Evolutionary conservation across 345 rosid genomes (phyloP), one percentile per base, ranked within the genome.

Genomic region (Populus deltoides): DNA sequence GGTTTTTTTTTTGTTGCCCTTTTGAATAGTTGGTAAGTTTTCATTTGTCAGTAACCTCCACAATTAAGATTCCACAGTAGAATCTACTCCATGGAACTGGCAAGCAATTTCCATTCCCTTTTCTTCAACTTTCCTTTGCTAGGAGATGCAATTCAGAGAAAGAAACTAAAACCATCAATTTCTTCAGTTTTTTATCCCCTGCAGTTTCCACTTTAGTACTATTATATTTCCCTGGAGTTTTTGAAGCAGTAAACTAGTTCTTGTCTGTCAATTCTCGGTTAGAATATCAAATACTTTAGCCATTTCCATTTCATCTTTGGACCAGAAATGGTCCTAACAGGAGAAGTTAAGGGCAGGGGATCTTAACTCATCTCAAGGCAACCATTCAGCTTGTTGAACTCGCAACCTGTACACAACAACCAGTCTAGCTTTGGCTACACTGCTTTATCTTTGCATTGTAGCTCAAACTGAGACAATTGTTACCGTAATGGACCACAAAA

Each of bases 321-420:
- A n/a, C 12, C 16, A n/a, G 41, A 33, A 16, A 25, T 20, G 39
- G 15, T 17, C 61, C 66, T 72, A 36, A 57, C 38, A 13, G 12
- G 9, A 36, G 39, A 71, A 47, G 10, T 57, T 57, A 8, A 71
- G 63, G 33, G 24, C 12, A 10, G 65, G 22, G 65, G 22, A 8
- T 25, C 55, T 71, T 29, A 68, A 45, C 63, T 61, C 74, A 43
- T 53, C 16, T 35, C 18, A 72, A 79, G 76, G 78, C 77, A 71
- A 71, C 67, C 31, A 16, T 36, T 7, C 36, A 20, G 61, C 77
- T 45, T 45, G 51, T 75, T 75, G 75, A 83, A 73, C 8, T 75
- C 3, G 39, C 72, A 76, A 68, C 36, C 45, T 22, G 24, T 33
- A 7, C 45, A 3, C 53, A 68, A 41, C 80, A 66, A 73, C 78